phyloP scores from a whole-genome alignment of 148 eudicot species.

The Silene conica region DNA sequence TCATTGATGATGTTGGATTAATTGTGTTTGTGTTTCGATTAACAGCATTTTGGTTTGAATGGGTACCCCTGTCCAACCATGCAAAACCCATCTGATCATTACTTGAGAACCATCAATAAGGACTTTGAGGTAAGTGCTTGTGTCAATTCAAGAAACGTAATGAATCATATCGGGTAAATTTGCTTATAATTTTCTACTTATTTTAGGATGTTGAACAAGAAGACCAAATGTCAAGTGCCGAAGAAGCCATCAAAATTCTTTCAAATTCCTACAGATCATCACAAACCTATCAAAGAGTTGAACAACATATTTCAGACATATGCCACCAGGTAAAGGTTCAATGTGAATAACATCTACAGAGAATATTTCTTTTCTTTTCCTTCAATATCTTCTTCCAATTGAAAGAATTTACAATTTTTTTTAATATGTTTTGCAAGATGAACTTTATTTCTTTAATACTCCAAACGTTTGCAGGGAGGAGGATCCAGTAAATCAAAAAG shows the following conservation, averaged over 20 bases:
- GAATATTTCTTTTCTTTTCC: no score
- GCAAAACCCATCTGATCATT: slow-evolving; percentile 73
- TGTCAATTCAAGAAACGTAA: background rate
- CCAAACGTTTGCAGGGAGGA: slow-evolving; percentile 26
- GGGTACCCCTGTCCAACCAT: slow-evolving; percentile 63
- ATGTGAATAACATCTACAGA: no score
- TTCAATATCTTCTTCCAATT: no score
- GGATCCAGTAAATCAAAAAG: slow-evolving; percentile 25
- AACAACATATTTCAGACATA: slow-evolving; percentile 26
- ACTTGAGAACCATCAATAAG: slow-evolving; percentile 45
- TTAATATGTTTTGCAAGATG: background rate
- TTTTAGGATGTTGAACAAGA: slow-evolving; percentile 42
- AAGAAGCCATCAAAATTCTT: slow-evolving; percentile 36
- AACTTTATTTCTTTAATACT: background rate
- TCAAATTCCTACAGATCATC: slow-evolving; percentile 40
- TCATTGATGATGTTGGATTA: background rate
- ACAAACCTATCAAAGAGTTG: slow-evolving; percentile 26
- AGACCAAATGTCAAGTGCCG: slow-evolving; percentile 21
- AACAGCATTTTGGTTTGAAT: slow-evolving; percentile 47
- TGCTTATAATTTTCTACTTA: background rate
- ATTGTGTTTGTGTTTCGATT: background rate
- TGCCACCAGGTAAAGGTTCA: slow-evolving; percentile 28
- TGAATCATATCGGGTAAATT: background rate
- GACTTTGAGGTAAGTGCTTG: slow-evolving; percentile 54
- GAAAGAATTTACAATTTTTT: no score